These are phyloP conservation scores for Saccharum hybrid DNA, from an alignment of 202 grass and related monocot species.

Conservation along the genomic window DNA sequence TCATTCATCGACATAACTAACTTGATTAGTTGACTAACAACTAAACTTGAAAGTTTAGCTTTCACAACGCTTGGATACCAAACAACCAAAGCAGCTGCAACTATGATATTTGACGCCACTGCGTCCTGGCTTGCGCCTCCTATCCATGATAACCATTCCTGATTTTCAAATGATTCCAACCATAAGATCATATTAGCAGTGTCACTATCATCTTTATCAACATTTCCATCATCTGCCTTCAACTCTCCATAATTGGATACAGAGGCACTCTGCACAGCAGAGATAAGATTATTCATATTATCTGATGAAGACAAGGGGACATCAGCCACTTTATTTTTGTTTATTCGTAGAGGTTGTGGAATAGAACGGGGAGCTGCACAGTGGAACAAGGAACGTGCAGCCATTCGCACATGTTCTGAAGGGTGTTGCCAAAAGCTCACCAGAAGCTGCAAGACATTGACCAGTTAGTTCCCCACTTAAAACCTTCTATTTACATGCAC, in stretches of 20 bases:
- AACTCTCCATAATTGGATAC: conserved; percentile 43
- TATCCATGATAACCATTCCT: conserved; percentile 90
- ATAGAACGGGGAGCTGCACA: conserved; percentile 88
- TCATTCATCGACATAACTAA: conserved; percentile 98
- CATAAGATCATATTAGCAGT: conserved; percentile 67
- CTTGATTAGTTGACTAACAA: conserved; percentile 88
- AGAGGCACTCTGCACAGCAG: conserved; percentile 31
- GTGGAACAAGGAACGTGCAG: conserved; percentile 96
- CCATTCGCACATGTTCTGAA: conserved; percentile 94
- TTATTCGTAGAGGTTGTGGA: conserved; percentile 64
- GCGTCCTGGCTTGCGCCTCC: conserved; percentile 83
- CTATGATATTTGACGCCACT: conserved; percentile 92
- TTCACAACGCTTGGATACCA: conserved; percentile 98
- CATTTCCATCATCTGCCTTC: conserved; percentile 41
- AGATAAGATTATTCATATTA: conserved; percentile 39
- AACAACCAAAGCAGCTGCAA: conserved; percentile 93
- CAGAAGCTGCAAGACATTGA: conserved; percentile 68
- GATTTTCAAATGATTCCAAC: conserved; percentile 92
- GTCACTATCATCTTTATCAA: conserved; percentile 44
- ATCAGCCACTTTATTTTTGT: conserved; percentile 61
- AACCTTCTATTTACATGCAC: conserved; percentile 19
- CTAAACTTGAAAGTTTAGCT: conserved; percentile 67
- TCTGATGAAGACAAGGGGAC: conserved; percentile 43
- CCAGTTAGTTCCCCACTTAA: conserved; percentile 19
- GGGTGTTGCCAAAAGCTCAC: conserved; percentile 99